A percentile compares a stretch with the other conserved stretches of the same genome.
Evolutionary conservation across 441 rosid genomes (phyloP).

Genomic region (Brassica balearica): DNA sequence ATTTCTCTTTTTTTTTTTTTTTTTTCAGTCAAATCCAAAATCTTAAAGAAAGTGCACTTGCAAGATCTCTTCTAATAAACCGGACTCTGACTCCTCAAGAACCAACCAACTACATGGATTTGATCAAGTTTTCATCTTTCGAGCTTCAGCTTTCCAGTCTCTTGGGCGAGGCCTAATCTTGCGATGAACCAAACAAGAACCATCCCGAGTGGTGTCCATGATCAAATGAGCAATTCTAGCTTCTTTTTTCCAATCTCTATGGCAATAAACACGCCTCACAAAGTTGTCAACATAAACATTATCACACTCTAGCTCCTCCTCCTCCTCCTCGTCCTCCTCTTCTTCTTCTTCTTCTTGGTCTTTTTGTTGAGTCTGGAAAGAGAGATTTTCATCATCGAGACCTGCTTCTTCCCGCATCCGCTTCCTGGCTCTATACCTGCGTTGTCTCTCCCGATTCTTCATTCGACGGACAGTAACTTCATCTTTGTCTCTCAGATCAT

Average conservation of each 20-base stretch:
- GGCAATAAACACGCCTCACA: constrained; percentile 49
- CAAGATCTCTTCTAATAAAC: constrained; percentile 25
- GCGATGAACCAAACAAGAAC: constrained; percentile 22
- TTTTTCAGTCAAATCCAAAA: background rate
- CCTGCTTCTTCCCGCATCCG: constrained; percentile 59
- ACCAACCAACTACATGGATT: background rate
- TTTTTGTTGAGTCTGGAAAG: constrained; percentile 15
- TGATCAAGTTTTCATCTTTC: constrained; percentile 53
- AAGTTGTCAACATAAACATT: constrained; percentile 42
- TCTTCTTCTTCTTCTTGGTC: constrained; percentile 19
- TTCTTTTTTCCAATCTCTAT: constrained; percentile 76
- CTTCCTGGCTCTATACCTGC: constrained; percentile 74
- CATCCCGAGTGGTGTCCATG: constrained; percentile 39
- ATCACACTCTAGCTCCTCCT: constrained; percentile 28
- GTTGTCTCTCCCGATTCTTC: constrained; percentile 83
- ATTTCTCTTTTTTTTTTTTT: background rate
- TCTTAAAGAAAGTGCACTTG: background rate
- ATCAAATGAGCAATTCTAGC: constrained; percentile 63
- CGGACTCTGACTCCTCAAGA: constrained; percentile 9
- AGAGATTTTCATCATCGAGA: constrained; percentile 43
- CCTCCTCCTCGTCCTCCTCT: constrained; percentile 29
- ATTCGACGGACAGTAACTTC: constrained; percentile 58
- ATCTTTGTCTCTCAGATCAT: constrained; percentile 39
- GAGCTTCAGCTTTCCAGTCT: constrained; percentile 87
- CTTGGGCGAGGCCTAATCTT: constrained; percentile 50